Evolutionary conservation across 768 basidiomycete species (phyloP), one percentile per base, ranked within the genome.

Genomic region (Mycena metata): DNA sequence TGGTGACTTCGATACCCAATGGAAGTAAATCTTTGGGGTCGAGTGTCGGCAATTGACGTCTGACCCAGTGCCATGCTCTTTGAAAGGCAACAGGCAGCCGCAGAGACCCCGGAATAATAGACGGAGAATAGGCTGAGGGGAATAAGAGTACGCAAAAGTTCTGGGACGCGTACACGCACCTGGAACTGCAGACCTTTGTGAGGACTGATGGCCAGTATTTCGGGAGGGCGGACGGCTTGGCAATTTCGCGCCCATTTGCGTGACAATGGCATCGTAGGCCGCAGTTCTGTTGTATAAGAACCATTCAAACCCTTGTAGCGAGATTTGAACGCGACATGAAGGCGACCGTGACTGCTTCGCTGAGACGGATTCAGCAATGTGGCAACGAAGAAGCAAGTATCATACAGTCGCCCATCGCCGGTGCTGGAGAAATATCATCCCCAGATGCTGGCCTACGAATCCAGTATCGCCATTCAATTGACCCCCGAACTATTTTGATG

Each of bases 381-480:
- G 62, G 15, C 55, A 24, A 10, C 6, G 64, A 36, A n/a, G 39
- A 62, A n/a, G 60, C 21, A 35, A 52, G 15, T 33, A 35, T 75
- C 89, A 63, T 75, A 92, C 91, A 73, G 58, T 87, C 86, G 69
- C 89, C 89, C 59, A 82, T 84, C 17, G 83, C 85, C 30, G 82
- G 82, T 73, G 67, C 79, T 74, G 73, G 79, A 65, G 82, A 82
- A 26, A 93, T 79, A 72, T 94, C 92, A 54, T 91, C 88, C 70
- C 91, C 91, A n/a, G 88, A 86, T 11, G 91, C 88, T 3, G 96
- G 92, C 45, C 86, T 82, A 64, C 95, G 90, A 54, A 95, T 85
- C 97, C 97, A 99, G 78, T 97, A 98, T 70, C 95, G 86, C 96
- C 96, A 99, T 71, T 92, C 92, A 54, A 98, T 78, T 75, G 95